A percentile compares a stretch with the other conserved stretches of the same genome.
Evolutionary conservation across 495 filamentous ascomycete genomes (phyloP).

Genomic region (Neurospora sp.): DNA sequence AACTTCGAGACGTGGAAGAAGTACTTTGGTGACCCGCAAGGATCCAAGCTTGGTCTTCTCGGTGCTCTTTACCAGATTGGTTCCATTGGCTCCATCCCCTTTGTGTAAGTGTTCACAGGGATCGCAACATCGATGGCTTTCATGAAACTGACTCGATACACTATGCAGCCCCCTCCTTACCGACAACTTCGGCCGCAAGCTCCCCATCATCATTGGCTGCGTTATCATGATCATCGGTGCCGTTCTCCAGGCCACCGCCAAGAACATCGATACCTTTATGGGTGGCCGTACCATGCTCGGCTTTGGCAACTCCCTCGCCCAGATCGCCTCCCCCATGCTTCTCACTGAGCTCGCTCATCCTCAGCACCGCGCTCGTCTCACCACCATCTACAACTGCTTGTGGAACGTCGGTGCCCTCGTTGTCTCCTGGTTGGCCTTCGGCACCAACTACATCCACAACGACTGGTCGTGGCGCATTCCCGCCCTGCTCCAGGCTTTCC

Average conservation of each 20-base stretch:
- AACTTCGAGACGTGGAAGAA: conserved; percentile 40
- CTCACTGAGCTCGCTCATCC: conserved; percentile 57
- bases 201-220: conserved; percentile 52
- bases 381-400: conserved; percentile 56
- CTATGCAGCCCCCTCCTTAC: conserved; percentile 45
- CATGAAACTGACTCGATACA: conserved; percentile 13
- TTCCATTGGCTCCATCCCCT: conserved; percentile 51
- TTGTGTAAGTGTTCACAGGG: conserved; percentile 40
- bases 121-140: not conserved
- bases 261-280: conserved; percentile 37
- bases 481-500: conserved; percentile 44
- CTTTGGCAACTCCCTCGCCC: conserved; percentile 47
- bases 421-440: conserved; percentile 42
- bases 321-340: conserved; percentile 53
- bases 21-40: conserved; percentile 42
- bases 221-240: conserved; percentile 55
- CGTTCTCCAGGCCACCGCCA: conserved; percentile 42
- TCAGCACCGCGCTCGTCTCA: conserved; percentile 56
- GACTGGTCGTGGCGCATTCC: conserved; percentile 48
- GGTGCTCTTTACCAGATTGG: conserved; percentile 61
- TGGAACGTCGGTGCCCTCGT: conserved; percentile 51
- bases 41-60: conserved; percentile 50
- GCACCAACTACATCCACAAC: conserved; percentile 37
- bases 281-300: conserved; percentile 43
- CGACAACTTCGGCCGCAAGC: conserved; percentile 51